Evolutionary conservation across 306 rosid genomes (phyloP), one percentile per base, ranked within the genome.

Genomic region (Prunus fruticosa): DNA sequence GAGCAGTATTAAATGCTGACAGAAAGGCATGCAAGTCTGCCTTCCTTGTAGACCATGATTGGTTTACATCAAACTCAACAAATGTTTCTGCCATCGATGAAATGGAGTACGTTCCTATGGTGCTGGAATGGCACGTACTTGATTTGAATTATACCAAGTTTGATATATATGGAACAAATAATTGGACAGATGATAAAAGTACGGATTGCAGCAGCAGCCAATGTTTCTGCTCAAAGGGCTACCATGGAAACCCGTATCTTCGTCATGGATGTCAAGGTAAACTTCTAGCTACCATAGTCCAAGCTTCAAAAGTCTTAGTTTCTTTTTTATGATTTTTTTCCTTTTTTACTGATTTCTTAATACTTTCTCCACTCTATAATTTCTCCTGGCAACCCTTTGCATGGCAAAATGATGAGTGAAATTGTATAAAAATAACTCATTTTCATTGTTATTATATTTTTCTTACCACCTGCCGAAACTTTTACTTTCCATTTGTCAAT

Each of bases 181-280:
- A 30, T 34, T 25, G 25, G 25, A 22, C 20, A 1, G 8, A 22
- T 5, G 41, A 34, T 34, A 6, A 30, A 6, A 34, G 41, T 3
- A n/a, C 10, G 61, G 6, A 54, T 6, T 54, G 61, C 61, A 0
- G 41, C 41, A 34, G 23, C 1, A 20, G 27, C 5, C 11, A 16
- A 28, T 58, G 68, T 18, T 25, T 8, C 28, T 73, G 77, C 38
- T 0, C 32, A 45, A 41, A 10, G 25, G 77, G 77, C 19, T 46
- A 43, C 46, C 43, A 15, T 25, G 77, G 77, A 43, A 73, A 73
- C 27, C 77, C 77, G 22, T 73, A 73, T 73, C 67, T 73, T 15
- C 0, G 2, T 43, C 11, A 47, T 2, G 69, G 70, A 62, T 74
- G 78, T 7, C 32, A 63, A 62, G 78, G 77, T 73, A 73, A 27